Evolutionary conservation across 352 stramenopile genomes (phyloP).

Genomic region (Phytophthora capsici): DNA sequence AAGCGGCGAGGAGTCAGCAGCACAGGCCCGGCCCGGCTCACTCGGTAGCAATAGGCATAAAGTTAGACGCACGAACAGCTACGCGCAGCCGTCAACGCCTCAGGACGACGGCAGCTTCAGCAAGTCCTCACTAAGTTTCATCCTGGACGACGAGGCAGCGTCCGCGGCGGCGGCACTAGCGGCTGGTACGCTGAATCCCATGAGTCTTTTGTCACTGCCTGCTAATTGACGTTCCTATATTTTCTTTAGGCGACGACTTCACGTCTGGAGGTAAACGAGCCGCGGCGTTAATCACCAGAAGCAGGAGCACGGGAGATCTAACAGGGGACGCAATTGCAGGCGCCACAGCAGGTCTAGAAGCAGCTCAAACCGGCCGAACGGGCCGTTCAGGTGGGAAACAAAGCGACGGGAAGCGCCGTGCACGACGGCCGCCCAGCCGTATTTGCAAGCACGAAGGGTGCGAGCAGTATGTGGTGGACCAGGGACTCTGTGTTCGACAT

Average conservation of each 20-base stretch:
- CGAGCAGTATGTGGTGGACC: conserved; percentile 82
- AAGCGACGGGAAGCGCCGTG: conserved; percentile 60
- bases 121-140: conserved; percentile 81
- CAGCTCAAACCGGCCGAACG: conserved; percentile 2
- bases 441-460: conserved; percentile 79
- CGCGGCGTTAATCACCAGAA: conserved; percentile 30
- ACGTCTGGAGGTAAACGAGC: conserved; percentile 25
- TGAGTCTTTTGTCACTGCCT: conserved; percentile 8
- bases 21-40: conserved; percentile 10
- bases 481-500: conserved; percentile 78
- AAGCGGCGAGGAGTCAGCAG: conserved; percentile 10
- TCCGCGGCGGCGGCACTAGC: conserved; percentile 19
- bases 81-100: conserved; percentile 19
- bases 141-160: conserved; percentile 59
- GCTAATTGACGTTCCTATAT: conserved; percentile 2
- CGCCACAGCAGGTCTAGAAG: not conserved
- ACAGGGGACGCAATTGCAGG: conserved; percentile 3
- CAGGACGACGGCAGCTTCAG: conserved; percentile 35
- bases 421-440: conserved; percentile 58
- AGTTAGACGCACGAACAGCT: conserved; percentile 27
- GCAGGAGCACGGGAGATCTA: conserved; percentile 45
- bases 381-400: conserved; percentile 27
- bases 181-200: conserved; percentile 22
- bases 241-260: conserved; percentile 29
- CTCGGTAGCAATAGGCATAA: conserved; percentile 33